Conservation (phyloP, 192 early-diverging fungal genomes). For the Rhizoclosmatium sp. region DNA sequence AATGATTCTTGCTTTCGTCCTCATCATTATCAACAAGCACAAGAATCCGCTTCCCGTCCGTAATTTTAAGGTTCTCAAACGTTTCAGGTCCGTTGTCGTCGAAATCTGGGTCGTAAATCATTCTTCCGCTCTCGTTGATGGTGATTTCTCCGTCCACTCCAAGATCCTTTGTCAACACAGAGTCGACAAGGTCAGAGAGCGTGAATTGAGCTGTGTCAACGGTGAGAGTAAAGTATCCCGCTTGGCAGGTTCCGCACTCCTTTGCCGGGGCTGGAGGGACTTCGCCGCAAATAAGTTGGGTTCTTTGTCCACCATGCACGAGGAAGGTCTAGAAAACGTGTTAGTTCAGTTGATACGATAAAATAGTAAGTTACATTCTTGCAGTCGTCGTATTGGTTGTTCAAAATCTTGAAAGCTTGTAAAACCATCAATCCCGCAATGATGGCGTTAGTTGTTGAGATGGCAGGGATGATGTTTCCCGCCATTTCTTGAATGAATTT, state of each 20-base stretch:
- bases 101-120: constrained; percentile 90
- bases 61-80: constrained; percentile 68
- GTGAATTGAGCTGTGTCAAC: constrained; percentile 68
- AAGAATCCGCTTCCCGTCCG: constrained; percentile 63
- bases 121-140: constrained; percentile 73
- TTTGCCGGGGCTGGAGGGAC: constrained; percentile 72
- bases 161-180: constrained; percentile 58
- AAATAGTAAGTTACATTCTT: constrained; percentile 54
- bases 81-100: constrained; percentile 76
- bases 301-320: constrained; percentile 66
- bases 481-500: constrained; percentile 81
- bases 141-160: constrained; percentile 75
- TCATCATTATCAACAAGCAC: constrained; percentile 70
- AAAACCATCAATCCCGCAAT: constrained; percentile 94
- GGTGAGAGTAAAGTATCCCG: constrained; percentile 66
- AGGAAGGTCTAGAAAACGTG: constrained; percentile 47
- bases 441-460: constrained; percentile 98
- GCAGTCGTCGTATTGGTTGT: constrained; percentile 56
- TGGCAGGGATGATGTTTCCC: constrained; percentile 97
- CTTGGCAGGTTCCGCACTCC: constrained; percentile 78
- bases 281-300: constrained; percentile 72
- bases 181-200: constrained; percentile 71
- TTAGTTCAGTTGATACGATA: constrained; percentile 21
- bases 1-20: constrained; percentile 19
- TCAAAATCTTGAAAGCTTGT: constrained; percentile 79